Evolutionary conservation across 2,329 filamentous ascomycete species (phyloP), one percentile per base, ranked within the genome.

Genomic region (Phyllosticta paracitricarpa): DNA sequence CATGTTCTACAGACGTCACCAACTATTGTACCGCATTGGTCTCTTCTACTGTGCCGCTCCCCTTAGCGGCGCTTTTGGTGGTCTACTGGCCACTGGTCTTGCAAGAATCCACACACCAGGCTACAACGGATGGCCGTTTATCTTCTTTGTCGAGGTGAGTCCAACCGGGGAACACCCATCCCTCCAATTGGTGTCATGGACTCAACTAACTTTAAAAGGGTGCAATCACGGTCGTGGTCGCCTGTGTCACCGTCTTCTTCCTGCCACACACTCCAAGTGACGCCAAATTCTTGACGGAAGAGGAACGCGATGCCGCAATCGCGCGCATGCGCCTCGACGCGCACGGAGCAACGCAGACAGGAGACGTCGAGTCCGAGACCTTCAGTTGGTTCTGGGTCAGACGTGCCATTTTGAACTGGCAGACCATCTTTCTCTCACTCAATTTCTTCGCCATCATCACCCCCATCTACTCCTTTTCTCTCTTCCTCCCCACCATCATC

Each of bases 211-310:
- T 7, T 19, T 2, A 1, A 5, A 8, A 35, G 56, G 70, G 71
- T 3, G 68, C 64, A 0, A 64, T 68, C 7, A 72, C 69, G 0
- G 63, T 71, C 3, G 54, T 68, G 9, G 70, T 71, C 2, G 81
- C 81, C 5, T 66, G 79, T 3, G 67, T 71, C 2, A 73, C 81
- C 6, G 80, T 78, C 66, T 82, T 84, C 61, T 63, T 79, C 1
- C 73, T 84, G 2, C 81, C 81, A 1, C 80, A 84, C 63, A 83
- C 66, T 0, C 69, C 70, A 2, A 65, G 65, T 7, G 66, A 67
- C 8, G 75, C 78, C n/a, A 65, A 65, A 3, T 73, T 72, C 55
- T 59, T 72, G 19, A 67, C 60, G 4, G 64, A 65, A 30, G 70
- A 70, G 62, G 69, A 73, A 60, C 67, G 69, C 24, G 61, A 63